Conservation (phyloP, 371 early-diverging fungal species). For the Circinella umbellata region DNA sequence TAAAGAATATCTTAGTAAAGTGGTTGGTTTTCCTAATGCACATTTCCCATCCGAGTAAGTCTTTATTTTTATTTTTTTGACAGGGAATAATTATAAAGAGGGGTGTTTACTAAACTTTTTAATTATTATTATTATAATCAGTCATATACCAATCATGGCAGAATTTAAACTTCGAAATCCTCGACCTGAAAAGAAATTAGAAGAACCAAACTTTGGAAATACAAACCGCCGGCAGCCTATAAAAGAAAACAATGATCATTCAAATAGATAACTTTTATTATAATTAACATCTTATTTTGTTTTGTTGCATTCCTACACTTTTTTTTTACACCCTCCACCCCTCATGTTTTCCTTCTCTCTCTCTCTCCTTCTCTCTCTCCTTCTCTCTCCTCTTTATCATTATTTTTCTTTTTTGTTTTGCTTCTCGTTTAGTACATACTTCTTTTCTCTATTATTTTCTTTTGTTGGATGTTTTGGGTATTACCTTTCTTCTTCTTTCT, state of each 20-base stretch:
- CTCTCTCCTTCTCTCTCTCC: not conserved
- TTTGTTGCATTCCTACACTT: not conserved
- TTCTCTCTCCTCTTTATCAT: not conserved
- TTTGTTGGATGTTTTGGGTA: slow-evolving; percentile 10
- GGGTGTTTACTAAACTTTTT: not conserved
- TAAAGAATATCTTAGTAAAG: slow-evolving; percentile 73
- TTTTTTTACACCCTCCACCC: not conserved
- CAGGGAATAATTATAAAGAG: no score
- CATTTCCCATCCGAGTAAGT: slow-evolving; percentile 94
- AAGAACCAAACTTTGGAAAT: slow-evolving; percentile 14
- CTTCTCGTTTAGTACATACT: slow-evolving; percentile 18
- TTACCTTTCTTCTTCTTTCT: not conserved
- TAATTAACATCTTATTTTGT: no score
- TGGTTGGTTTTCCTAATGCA: slow-evolving; percentile 95
- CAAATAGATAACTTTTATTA: no score
- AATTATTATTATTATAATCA: not conserved
- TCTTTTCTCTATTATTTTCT: not conserved
- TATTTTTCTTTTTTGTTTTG: slow-evolving; percentile 1
- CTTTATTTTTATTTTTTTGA: not conserved
- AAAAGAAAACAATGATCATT: slow-evolving; percentile 5
- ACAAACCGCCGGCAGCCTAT: not conserved
- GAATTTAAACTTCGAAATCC: slow-evolving; percentile 5
- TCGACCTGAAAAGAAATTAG: slow-evolving; percentile 14
- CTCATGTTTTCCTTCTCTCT: not conserved
- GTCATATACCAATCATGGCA: slow-evolving; percentile 17